These are phyloP conservation scores for Tulasnella sp. DNA, from an alignment of 768 basidiomycete species.

Conservation along the genomic window DNA sequence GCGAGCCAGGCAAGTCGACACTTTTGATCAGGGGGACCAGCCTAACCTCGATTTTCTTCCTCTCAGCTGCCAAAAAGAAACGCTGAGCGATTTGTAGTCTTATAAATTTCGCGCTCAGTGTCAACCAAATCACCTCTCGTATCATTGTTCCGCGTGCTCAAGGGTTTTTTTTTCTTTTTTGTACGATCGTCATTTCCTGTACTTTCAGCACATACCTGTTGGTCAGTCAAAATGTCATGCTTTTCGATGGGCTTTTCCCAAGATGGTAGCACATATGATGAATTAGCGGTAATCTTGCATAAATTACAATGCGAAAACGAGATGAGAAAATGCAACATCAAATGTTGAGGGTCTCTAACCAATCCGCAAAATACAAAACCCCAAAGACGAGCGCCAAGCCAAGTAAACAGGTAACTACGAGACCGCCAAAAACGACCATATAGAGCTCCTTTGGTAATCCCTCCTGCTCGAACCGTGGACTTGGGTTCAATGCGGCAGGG, in stretches of 20 bases:
- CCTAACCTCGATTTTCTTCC: neutral
- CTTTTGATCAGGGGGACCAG: no score
- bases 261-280: neutral
- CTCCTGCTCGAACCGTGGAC: constrained; percentile 8
- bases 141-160: neutral
- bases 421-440: constrained; percentile 22
- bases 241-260: neutral
- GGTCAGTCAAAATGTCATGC: neutral
- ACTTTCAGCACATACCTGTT: neutral
- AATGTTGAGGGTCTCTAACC: constrained; percentile 6
- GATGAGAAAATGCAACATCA: neutral
- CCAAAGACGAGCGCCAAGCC: constrained; percentile 23
- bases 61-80: constrained; percentile 25
- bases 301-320: neutral
- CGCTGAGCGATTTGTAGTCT: constrained; percentile 7
- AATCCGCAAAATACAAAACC: constrained; percentile 12
- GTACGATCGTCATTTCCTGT: neutral
- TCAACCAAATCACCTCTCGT: neutral
- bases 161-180: no score
- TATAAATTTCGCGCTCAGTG: neutral
- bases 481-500: neutral
- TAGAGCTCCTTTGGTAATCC: constrained; percentile 26
- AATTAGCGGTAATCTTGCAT: neutral
- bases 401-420: constrained; percentile 19
- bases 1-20: neutral